These are phyloP conservation scores for Scleromitrula shiraiana DNA, from an alignment of 2,329 filamentous ascomycete genomes.

Conservation along the genomic window DNA sequence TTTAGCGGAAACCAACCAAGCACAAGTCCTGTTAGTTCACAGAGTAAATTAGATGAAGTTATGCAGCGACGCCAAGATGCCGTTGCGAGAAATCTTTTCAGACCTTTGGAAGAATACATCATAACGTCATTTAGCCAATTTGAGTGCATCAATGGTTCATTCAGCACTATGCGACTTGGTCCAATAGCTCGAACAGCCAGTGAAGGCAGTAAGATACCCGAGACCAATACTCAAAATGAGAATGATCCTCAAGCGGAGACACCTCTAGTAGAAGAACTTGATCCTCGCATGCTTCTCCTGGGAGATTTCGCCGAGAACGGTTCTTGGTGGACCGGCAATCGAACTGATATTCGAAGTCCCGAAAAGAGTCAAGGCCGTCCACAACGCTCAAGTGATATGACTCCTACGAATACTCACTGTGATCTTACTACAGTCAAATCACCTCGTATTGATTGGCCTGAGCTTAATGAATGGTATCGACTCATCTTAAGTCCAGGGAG, in stretches of 20 bases:
- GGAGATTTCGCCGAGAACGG: conserved; percentile 76
- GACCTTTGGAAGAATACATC: conserved; percentile 70
- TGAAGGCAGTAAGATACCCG: conserved; percentile 16
- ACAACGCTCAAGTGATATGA: conserved; percentile 19
- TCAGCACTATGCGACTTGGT: conserved; percentile 45
- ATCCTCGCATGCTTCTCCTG: conserved; percentile 65
- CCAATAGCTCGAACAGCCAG: conserved; percentile 25
- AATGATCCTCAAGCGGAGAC: conserved; percentile 25
- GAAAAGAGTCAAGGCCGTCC: conserved; percentile 30
- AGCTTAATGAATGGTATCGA: conserved; percentile 68
- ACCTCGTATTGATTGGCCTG: conserved; percentile 67
- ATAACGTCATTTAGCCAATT: conserved; percentile 59
- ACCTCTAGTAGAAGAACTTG: conserved; percentile 52
- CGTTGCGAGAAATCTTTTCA: conserved; percentile 55
- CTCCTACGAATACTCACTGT: conserved; percentile 11
- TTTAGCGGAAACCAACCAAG: neutral
- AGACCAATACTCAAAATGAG: conserved; percentile 25
- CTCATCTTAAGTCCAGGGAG: conserved; percentile 58
- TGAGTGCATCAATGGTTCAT: conserved; percentile 69
- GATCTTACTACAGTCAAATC: conserved; percentile 48
- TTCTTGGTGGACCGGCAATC: conserved; percentile 67
- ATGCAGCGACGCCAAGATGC: conserved; percentile 31
- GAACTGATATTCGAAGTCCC: conserved; percentile 33
- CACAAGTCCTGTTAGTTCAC: conserved; percentile 3
- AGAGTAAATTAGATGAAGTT: neutral